A percentile compares a stretch with the other conserved stretches of the same genome.
Conservation (phyloP, 2,329 filamentous ascomycete genomes). For the Ascochyta koolunga region DNA sequence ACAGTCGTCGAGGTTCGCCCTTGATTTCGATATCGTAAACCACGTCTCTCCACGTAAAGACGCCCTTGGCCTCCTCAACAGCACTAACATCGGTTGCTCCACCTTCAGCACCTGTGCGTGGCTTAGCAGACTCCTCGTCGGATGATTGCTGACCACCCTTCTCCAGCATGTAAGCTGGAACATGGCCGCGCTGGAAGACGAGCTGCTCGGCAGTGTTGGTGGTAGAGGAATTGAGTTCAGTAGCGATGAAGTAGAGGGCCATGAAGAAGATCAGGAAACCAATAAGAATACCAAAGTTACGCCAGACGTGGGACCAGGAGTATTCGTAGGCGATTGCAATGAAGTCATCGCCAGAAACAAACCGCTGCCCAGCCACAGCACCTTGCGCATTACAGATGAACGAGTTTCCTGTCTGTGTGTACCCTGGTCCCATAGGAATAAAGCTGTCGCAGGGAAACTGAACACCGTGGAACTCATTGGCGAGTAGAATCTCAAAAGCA, state of each 20-base stretch:
- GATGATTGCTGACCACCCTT: constrained; percentile 32
- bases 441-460: constrained; percentile 44
- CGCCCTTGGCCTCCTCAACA: constrained; percentile 49
- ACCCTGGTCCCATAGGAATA: constrained; percentile 48
- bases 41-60: constrained; percentile 49
- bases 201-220: constrained; percentile 71
- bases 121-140: constrained; percentile 45
- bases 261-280: constrained; percentile 70
- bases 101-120: constrained; percentile 36
- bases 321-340: constrained; percentile 43
- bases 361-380: constrained; percentile 46
- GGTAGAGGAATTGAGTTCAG: constrained; percentile 69
- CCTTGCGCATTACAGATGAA: constrained; percentile 50
- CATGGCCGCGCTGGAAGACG: constrained; percentile 62
- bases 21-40: constrained; percentile 46
- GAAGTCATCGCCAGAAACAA: constrained; percentile 50
- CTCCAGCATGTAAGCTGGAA: constrained; percentile 49
- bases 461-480: constrained; percentile 67
- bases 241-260: constrained; percentile 65
- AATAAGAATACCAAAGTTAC: constrained; percentile 64
- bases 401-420: constrained; percentile 28
- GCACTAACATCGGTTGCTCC: constrained; percentile 48
- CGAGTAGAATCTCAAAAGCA: constrained; percentile 77
- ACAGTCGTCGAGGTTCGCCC: constrained; percentile 56
- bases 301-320: constrained; percentile 54